Evolutionary conservation across 345 rosid species (phyloP).

Genomic region (Physaria fendleri): DNA sequence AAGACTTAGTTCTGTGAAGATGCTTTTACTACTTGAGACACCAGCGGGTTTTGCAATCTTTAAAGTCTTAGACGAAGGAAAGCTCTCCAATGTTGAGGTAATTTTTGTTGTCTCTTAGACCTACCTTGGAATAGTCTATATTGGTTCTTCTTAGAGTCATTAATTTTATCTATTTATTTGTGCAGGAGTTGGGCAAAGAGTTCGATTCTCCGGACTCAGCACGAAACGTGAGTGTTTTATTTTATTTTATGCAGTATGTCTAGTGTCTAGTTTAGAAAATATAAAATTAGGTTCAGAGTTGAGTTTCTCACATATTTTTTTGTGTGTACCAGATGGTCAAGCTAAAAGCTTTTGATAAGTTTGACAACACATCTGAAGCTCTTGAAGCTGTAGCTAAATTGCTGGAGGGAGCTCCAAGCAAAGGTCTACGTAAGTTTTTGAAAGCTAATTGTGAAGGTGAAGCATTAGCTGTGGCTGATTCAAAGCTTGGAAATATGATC

Average conservation of each 20-base stretch:
- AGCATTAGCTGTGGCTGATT: conserved; percentile 62
- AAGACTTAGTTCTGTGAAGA: conserved; percentile 5
- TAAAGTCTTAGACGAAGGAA: conserved; percentile 62
- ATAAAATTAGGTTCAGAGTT: not conserved
- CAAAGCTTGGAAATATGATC: conserved; percentile 83
- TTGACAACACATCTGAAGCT: conserved; percentile 73
- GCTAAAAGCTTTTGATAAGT: conserved; percentile 66
- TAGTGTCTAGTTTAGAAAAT: not conserved
- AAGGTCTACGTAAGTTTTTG: conserved; percentile 65
- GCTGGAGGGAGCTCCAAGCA: conserved; percentile 60
- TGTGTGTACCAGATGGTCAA: conserved; percentile 48
- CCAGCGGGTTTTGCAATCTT: conserved; percentile 54
- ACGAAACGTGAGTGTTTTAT: conserved; percentile 40
- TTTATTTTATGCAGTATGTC: not conserved
- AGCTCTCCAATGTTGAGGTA: conserved; percentile 70
- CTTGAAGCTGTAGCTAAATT: conserved; percentile 62
- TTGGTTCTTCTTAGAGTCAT: not conserved
- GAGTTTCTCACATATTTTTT: not conserved
- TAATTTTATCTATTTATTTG: not conserved
- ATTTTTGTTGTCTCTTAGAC: not conserved
- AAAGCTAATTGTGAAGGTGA: conserved; percentile 62
- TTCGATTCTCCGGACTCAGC: conserved; percentile 51
- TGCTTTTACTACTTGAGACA: conserved; percentile 22
- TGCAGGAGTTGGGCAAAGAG: conserved; percentile 57
- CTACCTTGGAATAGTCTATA: not conserved